These are phyloP conservation scores for Colletotrichum spaethianum DNA, from an alignment of 2,329 filamentous ascomycete genomes.

Conservation along the genomic window DNA sequence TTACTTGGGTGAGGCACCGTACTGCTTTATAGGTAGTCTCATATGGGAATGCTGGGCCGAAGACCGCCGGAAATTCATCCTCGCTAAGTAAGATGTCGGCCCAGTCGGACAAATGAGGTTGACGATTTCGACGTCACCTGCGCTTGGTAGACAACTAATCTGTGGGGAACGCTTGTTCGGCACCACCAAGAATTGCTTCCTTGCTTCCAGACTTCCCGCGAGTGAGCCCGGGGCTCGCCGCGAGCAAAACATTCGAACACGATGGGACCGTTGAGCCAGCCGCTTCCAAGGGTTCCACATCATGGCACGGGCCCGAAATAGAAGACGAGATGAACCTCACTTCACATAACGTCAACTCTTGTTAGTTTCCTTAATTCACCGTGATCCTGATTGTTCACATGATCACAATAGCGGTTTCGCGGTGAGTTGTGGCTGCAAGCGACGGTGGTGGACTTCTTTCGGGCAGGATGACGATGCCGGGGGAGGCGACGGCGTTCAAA, in stretches of 20 bases:
- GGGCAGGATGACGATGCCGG: background rate
- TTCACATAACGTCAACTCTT: background rate
- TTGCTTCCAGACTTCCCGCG: background rate
- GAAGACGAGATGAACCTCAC: background rate
- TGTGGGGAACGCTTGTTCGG: slow-evolving; percentile 34
- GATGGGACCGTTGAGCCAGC: background rate
- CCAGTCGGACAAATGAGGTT: slow-evolving; percentile 16
- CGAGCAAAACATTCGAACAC: slow-evolving; percentile 2
- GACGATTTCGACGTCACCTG: slow-evolving; percentile 37
- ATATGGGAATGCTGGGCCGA: background rate
- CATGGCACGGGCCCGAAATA: background rate
- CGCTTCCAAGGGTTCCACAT: background rate
- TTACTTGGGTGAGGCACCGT: background rate
- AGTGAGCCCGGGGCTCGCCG: background rate
- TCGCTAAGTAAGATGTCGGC: slow-evolving; percentile 20
- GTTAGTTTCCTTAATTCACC: too few species aligned
- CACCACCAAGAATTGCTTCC: background rate
- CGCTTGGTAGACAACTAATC: slow-evolving; percentile 12
- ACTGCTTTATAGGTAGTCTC: background rate
- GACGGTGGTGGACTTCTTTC: background rate
- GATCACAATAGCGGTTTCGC: too few species aligned
- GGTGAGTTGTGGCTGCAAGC: background rate
- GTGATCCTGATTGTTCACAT: too few species aligned
- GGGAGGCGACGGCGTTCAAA: background rate
- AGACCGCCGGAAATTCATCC: background rate